Base-by-base conservation (phyloP, 805 yeast genomes). In the Sugiyamaella mastotermitis region DNA sequence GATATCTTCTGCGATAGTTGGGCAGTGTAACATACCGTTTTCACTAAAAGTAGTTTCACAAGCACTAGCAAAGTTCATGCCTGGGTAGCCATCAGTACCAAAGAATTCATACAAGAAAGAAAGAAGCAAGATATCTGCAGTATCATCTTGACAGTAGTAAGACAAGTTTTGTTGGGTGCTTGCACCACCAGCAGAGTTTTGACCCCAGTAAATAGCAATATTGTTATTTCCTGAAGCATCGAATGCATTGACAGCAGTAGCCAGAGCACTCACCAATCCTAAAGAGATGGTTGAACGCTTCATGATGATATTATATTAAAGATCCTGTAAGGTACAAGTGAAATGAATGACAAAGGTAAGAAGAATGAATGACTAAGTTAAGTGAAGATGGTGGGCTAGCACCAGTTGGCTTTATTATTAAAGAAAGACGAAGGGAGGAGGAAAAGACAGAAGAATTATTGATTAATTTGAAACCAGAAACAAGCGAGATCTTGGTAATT, bases 201-300 rank as follows among this genome's bases (percentile, higher is more conserved):
- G 95, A 38, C 96, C 95, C 95, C 95, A 86, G 62, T 86, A 86
- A 5, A 83, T 68, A 16, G 81, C 95, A 26, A 85, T 74, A 47
- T 83, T 82, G 33, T 66, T 54, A 33, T 69, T 66, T 22, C 76
- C 60, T 9, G 35, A 19, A 11, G 51, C 41, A 7, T 40, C 40
- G 22, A 68, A 53, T 33, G 43, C 45, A 3, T 10, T 13, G 13
- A 18, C 42, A 11, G 26, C 29, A 6, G 18, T 10, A 5, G 17
- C 30, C 18, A 27, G 30, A 7, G 30, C 10, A 27, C 17, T 6
- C 8, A 27, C 9, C 14, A 27, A 6, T 27, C 9, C 7, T 10
- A 27, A 5, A 5, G 30, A 27, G 7, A 27, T 5, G 17, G 14
- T 27, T 27, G 14, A n/a, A n/a, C n/a, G n/a, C n/a, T n/a, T n/a